Evolutionary conservation across 352 stramenopile species (phyloP), one percentile per base, ranked within the genome.

Genomic region (Globisporangium radiosum): DNA sequence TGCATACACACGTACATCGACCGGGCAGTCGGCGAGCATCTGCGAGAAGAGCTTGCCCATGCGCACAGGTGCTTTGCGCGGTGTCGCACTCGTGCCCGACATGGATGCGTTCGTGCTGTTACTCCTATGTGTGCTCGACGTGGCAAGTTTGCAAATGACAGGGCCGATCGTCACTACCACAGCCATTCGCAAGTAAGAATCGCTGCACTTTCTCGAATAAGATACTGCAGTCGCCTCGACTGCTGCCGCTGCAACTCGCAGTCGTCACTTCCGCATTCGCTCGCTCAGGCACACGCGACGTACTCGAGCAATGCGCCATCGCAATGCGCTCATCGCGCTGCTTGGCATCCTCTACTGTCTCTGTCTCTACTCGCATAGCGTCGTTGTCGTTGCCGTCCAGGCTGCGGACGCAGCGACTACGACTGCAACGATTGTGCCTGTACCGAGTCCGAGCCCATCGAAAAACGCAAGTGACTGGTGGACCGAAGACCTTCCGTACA

Each of bases 1-100:
- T 5, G 39, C 9, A 5, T 25, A 6, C 4, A 37, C 0, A 69
- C 76, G 52, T 72, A 90, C 82, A 47, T 90, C 80, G 0, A 82
- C 54, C 0, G 82, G 79, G 48, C 82, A 92, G 53, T 86, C 70
- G 17, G 60, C 48, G 43, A 88, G 50, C 82, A 92, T 92, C 7
- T 85, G 71, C 25, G 70, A 72, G 62, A 92, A 90, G 56, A 83
- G 17, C 48, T 85, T 77, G 56, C 75, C 75, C 80, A 92, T 78
- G 38, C 82, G 82, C 60, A 77, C 61, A 17, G 78, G 66, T 37
- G 59, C 52, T 54, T 80, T 79, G 58, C 33, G 52, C 47, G 38
- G 37, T 47, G 54, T 14, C 17, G 13, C 60, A 54, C 52, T 54
- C 40, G 38, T n/a, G 36, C 33, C 51, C 33, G 59, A 38, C 43